Base-by-base conservation (phyloP, 768 basidiomycete genomes). In the Phaeotremella fagi region DNA sequence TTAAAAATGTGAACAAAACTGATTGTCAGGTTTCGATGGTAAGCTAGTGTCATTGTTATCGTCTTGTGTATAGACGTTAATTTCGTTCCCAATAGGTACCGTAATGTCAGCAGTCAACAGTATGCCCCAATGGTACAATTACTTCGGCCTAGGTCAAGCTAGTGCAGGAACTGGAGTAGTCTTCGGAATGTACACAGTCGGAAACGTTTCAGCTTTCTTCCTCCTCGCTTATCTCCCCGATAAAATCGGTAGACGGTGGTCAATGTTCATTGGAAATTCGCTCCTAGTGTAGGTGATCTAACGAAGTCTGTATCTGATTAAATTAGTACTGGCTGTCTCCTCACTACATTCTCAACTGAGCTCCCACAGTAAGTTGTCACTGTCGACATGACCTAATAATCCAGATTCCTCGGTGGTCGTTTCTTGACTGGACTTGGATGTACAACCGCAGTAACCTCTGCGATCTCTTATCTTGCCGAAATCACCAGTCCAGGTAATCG, bases 51-150 rank as follows among this genome's bases (percentile, higher is more conserved):
- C 12, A 16, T 16, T 28, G 46, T 28, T 28, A 29, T 33, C 38
- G 24, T 23, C 37, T 12, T 28, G 45, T 80, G 80, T 5, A 80
- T 82, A 55, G 80, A 81, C 62, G n/a, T n/a, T n/a, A n/a, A n/a
- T n/a, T n/a, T n/a, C n/a, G n/a, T n/a, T n/a, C n/a, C n/a, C n/a
- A n/a, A n/a, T n/a, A n/a, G 77, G 77, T 15, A 81, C 81, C 37
- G 79, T 80, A 44, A 80, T 81, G 80, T 76, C 78, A 27, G 79
- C 79, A 48, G 77, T 80, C 67, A 80, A 81, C 60, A 75, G 75
- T 48, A 81, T 81, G 80, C 54, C 63, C 28, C 70, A 71, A 45
- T 71, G 63, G 55, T 80, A 80, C 55, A 12, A 27, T 18, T 82
- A 78, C 61, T 81, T 82, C 57, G 77, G 77, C 24, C 52, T 81